phyloP scores from a whole-genome alignment of 1,139 yeast species.

The Nadsonia starkeyi-henricii region DNA sequence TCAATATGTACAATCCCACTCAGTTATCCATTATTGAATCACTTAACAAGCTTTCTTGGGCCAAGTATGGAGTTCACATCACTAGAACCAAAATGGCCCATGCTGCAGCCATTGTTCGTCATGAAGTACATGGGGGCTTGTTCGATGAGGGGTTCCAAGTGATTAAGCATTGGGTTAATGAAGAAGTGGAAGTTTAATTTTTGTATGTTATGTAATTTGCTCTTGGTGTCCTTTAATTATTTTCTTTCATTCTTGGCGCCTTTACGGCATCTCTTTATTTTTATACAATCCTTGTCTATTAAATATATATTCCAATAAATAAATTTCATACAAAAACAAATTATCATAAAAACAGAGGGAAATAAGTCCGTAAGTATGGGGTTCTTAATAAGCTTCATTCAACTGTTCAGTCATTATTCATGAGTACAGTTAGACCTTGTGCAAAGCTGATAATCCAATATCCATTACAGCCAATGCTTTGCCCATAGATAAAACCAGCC shows the following conservation, averaged over 20 bases:
- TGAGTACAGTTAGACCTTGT: background rate
- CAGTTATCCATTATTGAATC: slow-evolving; percentile 32
- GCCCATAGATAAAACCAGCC: background rate
- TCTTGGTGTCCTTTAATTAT: no score
- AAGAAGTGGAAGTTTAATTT: background rate
- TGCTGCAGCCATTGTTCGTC: slow-evolving; percentile 68
- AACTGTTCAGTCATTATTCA: no score
- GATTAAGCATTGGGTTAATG: slow-evolving; percentile 46
- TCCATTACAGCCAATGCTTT: background rate
- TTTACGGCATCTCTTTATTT: no score
- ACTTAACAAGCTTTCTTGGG: slow-evolving; percentile 51
- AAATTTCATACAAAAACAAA: no score
- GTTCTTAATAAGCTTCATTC: no score
- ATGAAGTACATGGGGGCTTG: slow-evolving; percentile 25
- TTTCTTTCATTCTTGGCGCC: no score
- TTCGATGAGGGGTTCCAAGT: slow-evolving; percentile 58
- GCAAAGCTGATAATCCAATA: background rate
- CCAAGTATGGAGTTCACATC: slow-evolving; percentile 56
- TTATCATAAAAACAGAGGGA: no score
- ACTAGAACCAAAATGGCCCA: slow-evolving; percentile 55
- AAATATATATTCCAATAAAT: no score
- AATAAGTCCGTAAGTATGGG: no score
- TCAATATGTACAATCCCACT: slow-evolving; percentile 10
- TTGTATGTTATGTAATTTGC: no score
- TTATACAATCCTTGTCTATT: no score